Base-by-base conservation (phyloP, 495 filamentous ascomycete genomes). In the Chaetomium cochliodes region DNA sequence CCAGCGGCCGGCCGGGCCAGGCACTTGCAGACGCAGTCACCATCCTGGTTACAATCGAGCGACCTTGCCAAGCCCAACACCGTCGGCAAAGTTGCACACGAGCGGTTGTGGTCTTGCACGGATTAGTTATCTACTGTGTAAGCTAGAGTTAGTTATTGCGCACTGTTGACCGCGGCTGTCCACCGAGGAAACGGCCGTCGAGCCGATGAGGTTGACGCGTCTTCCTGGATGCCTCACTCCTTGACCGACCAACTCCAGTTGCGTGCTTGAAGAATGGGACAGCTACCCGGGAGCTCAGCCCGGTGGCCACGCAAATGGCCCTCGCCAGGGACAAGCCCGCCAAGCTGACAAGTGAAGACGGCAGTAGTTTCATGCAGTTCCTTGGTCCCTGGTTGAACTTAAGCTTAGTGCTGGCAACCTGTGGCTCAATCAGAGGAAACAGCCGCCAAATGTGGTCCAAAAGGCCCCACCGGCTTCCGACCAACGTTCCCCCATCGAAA, bases 1-100 rank as follows among this genome's bases (percentile, higher is more conserved):
- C 59, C 30, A 42, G 59, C 47, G 66, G 70, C 25, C 70, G 59
- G 62, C 64, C 62, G 58, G 69, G 71, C 69, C 69, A 73, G 71
- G 69, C 69, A 73, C 69, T 71, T 71, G 71, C 71, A 73, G 60
- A 57, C 23, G 52, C 58, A 57, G 33, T 39, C 49, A 15, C 41
- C 55, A 66, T 46, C 20, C 25, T 50, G 23, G 47, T 49, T 42
- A 42, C 62, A 15, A 52, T 23, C n/a, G 25, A n/a, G 58, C 46
- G 46, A 60, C 20, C 44, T 42, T 44, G 54, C 60, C 60, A 58
- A 64, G 65, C 30, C 22, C 42, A 51, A 11, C 44, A 20, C 28
- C 37, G 63, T 60, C 59, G 59, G 59, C 59, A 62, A 49, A 62
- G 59, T 53, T 53, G 12, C 22, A 28, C 59, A 62, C 33, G 33